Evolutionary conservation across 257 asterid species (phyloP).

Genomic region (Thymus mandschuricus): DNA sequence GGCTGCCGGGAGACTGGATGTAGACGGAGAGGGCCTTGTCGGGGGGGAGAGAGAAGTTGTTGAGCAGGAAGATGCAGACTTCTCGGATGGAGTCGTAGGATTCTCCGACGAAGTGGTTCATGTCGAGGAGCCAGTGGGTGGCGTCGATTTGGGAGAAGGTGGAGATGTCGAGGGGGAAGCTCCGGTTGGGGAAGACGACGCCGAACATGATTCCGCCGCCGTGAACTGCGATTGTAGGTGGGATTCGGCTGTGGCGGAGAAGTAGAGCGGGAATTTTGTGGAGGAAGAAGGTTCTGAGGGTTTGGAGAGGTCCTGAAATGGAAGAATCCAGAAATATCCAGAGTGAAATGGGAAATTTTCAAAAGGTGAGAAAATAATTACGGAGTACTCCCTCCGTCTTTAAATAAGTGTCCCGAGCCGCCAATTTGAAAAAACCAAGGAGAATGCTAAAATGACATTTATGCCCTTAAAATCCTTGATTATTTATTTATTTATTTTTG

Average conservation of each 20-base stretch:
- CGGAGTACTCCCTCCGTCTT: too few relatives aligned
- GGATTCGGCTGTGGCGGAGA: constrained; percentile 1
- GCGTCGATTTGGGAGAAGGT: constrained; percentile 92
- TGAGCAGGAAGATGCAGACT: constrained; percentile 84
- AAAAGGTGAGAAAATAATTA: too few relatives aligned
- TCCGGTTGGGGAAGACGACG: constrained; percentile 89
- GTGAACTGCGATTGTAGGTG: background rate
- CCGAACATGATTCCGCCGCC: constrained; percentile 63
- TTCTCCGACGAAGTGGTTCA: constrained; percentile 96
- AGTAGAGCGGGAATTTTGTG: constrained; percentile 18
- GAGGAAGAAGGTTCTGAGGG: constrained; percentile 26
- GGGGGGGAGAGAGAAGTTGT: constrained; percentile 78
- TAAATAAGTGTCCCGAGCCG: too few relatives aligned
- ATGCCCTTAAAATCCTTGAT: too few relatives aligned
- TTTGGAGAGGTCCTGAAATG: constrained; percentile 16
- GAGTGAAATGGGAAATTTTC: background rate
- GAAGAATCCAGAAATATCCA: constrained; percentile 33
- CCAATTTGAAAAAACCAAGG: too few relatives aligned
- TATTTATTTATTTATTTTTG: too few relatives aligned
- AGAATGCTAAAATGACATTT: too few relatives aligned
- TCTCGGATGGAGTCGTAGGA: constrained; percentile 82
- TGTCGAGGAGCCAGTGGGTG: constrained; percentile 93
- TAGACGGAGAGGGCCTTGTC: constrained; percentile 93
- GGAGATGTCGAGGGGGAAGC: constrained; percentile 93
- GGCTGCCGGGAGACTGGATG: constrained; percentile 89